These are phyloP conservation scores for Macrolepiota albuminosa DNA, from an alignment of 768 basidiomycete genomes.

Conservation along the genomic window DNA sequence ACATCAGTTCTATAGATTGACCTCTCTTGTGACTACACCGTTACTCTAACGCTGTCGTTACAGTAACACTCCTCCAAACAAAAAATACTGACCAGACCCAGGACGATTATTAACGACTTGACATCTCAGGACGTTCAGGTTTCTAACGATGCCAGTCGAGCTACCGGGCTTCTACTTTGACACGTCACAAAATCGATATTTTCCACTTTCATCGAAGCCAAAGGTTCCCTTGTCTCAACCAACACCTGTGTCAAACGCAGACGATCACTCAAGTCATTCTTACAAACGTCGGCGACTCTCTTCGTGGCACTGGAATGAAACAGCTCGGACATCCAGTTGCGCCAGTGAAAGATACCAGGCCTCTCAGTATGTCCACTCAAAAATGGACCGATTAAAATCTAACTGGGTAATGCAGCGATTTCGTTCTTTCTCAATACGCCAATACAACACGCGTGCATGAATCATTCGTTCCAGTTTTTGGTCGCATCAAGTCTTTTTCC, in stretches of 20 bases:
- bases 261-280: not conserved
- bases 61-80: not conserved
- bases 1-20: too few species aligned
- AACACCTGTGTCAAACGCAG: not conserved
- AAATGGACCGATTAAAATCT: not conserved
- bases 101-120: too few species aligned
- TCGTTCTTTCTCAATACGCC: conserved; percentile 32
- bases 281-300: conserved; percentile 13
- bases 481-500: conserved; percentile 41
- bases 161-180: conserved; percentile 61
- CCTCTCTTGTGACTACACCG: too few species aligned
- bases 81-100: not conserved
- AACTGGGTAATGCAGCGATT: conserved; percentile 26
- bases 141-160: conserved; percentile 37
- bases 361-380: conserved; percentile 13
- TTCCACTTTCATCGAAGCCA: conserved; percentile 43
- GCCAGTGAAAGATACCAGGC: conserved; percentile 11
- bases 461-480: conserved; percentile 27
- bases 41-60: too few species aligned
- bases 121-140: too few species aligned
- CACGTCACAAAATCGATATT: conserved; percentile 46
- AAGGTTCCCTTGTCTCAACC: conserved; percentile 11
- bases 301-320: conserved; percentile 15
- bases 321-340: conserved; percentile 10
- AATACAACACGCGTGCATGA: conserved; percentile 27